phyloP scores from a whole-genome alignment of 2,329 filamentous ascomycete genomes.

The Camillea tinctor region DNA sequence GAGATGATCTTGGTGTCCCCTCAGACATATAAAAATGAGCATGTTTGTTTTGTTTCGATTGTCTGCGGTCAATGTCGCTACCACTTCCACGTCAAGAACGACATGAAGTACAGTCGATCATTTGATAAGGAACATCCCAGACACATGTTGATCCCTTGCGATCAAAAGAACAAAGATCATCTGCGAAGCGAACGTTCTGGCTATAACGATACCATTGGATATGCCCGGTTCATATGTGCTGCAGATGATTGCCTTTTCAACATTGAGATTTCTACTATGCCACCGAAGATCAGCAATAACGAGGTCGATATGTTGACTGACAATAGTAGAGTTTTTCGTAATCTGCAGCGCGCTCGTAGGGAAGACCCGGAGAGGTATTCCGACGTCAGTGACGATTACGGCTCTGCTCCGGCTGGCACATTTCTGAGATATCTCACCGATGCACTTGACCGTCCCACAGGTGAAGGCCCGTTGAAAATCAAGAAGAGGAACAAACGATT shows the following conservation, averaged over 20 bases:
- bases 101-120: slow-evolving; percentile 9
- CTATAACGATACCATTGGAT: slow-evolving; percentile 14
- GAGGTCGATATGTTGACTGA: slow-evolving; percentile 48
- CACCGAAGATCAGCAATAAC: slow-evolving; percentile 43
- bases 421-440: slow-evolving; percentile 54
- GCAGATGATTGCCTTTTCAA: slow-evolving; percentile 34
- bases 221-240: slow-evolving; percentile 27
- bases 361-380: slow-evolving; percentile 50
- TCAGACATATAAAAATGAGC: slow-evolving; percentile 16
- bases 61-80: slow-evolving; percentile 28
- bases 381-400: slow-evolving; percentile 41
- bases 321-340: slow-evolving; percentile 40
- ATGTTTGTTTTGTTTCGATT: slow-evolving; percentile 23
- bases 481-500: slow-evolving; percentile 59
- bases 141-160: slow-evolving; percentile 29
- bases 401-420: slow-evolving; percentile 41
- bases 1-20: slow-evolving; percentile 24
- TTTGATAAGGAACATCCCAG: slow-evolving; percentile 19
- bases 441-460: slow-evolving; percentile 39
- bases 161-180: slow-evolving; percentile 8
- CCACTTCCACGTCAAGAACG: slow-evolving; percentile 30
- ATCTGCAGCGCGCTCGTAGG: slow-evolving; percentile 39
- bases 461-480: slow-evolving; percentile 41
- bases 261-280: slow-evolving; percentile 45
- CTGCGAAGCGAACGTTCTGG: slow-evolving; percentile 3